Evolutionary conservation across 2,329 filamentous ascomycete genomes (phyloP).

Genomic region (Xylariales sp.): DNA sequence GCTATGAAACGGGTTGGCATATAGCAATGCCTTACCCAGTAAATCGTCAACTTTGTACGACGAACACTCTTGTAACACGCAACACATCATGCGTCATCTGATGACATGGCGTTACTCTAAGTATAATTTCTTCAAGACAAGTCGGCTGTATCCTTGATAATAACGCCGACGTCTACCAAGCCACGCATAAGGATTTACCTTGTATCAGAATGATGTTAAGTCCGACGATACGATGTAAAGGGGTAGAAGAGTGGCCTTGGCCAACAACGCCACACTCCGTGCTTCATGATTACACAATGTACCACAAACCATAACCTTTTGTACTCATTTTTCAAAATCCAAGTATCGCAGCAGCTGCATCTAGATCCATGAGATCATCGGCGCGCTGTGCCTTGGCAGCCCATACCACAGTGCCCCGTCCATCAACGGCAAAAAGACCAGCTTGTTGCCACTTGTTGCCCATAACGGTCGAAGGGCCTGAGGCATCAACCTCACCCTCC

Average conservation of each 20-base stretch:
- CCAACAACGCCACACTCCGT: constrained; percentile 19
- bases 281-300: constrained; percentile 14
- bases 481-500: constrained; percentile 52
- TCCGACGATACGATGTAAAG: neutral
- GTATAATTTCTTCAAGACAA: neutral
- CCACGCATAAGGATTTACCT: neutral
- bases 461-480: constrained; percentile 58
- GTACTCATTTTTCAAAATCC: constrained; percentile 34
- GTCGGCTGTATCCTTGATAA: neutral
- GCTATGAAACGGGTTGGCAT: neutral
- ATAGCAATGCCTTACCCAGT: neutral
- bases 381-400: constrained; percentile 60
- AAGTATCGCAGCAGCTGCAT: constrained; percentile 55
- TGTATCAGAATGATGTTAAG: neutral
- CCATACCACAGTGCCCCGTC: constrained; percentile 62
- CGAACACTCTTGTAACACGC: neutral
- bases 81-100: constrained; percentile 1
- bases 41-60: neutral
- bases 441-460: constrained; percentile 69
- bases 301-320: neutral
- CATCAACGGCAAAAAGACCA: constrained; percentile 64
- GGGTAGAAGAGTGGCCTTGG: neutral
- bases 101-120: neutral
- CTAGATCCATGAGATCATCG: constrained; percentile 66
- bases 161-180: constrained; percentile 3